A percentile compares a stretch with the other conserved stretches of the same genome.
These are phyloP conservation scores for Lentinus brumalis DNA, from an alignment of 768 basidiomycete genomes.

Conservation along the genomic window DNA sequence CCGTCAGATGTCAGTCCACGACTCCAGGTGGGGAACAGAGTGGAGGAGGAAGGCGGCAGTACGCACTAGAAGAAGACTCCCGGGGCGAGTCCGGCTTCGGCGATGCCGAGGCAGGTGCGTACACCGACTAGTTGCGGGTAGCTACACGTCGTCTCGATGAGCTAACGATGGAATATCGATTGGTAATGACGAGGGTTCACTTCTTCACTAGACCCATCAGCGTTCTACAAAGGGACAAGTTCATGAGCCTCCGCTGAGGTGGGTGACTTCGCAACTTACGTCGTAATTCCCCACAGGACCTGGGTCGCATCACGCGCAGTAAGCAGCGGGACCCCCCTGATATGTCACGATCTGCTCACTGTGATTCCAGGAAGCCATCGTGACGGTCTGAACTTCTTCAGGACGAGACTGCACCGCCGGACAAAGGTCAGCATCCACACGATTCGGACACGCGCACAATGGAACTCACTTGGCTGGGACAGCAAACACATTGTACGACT, in stretches of 20 bases:
- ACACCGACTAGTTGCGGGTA: slow-evolving; percentile 63
- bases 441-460: neutral
- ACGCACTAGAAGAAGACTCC: slow-evolving; percentile 70
- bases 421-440: neutral
- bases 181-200: slow-evolving; percentile 30
- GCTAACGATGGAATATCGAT: neutral
- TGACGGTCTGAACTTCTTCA: slow-evolving; percentile 67
- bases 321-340: too few species aligned
- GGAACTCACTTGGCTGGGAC: slow-evolving; percentile 59
- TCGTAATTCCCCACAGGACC: slow-evolving; percentile 66
- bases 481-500: slow-evolving; percentile 36
- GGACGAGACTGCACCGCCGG: slow-evolving; percentile 38
- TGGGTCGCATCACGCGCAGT: slow-evolving; percentile 19
- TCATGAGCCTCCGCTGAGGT: neutral
- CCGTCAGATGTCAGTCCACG: neutral
- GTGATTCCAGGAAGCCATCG: slow-evolving; percentile 72
- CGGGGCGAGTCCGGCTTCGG: slow-evolving; percentile 72
- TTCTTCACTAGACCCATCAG: slow-evolving; percentile 70
- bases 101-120: slow-evolving; percentile 59
- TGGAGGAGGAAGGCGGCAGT: slow-evolving; percentile 19
- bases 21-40: too few species aligned
- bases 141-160: slow-evolving; percentile 32
- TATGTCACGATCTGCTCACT: slow-evolving; percentile 34
- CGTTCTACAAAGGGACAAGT: slow-evolving; percentile 38
- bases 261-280: slow-evolving; percentile 38